Percentiles rank a stretch among this genome's conserved stretches.
Evolutionary conservation across 441 rosid species (phyloP).

Genomic region (Corymbia citriodora): DNA sequence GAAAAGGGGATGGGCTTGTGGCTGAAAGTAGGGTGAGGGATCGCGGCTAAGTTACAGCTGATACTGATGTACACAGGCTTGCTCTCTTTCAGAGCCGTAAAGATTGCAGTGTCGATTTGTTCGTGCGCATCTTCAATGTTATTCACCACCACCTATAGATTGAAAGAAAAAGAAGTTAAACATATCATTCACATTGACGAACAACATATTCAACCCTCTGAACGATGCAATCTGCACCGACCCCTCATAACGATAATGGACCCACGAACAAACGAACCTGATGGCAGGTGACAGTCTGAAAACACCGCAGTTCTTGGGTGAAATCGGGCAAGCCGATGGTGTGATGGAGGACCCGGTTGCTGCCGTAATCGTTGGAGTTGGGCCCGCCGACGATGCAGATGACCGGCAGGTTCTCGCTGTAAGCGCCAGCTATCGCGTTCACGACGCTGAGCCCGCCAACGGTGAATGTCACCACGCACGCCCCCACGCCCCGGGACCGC

Average conservation of each 20-base stretch:
- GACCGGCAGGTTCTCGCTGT: not conserved
- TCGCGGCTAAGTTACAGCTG: constrained; percentile 7
- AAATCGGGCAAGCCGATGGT: constrained; percentile 5
- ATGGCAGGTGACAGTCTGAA: constrained; percentile 6
- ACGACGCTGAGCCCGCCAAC: not conserved
- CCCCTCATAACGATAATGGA: not conserved
- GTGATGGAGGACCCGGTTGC: constrained; percentile 1
- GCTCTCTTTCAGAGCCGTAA: constrained; percentile 1
- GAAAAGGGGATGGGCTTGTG: not conserved
- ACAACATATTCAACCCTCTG: too few relatives aligned
- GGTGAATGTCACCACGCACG: not conserved
- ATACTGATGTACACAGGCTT: constrained; percentile 10
- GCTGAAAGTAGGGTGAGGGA: constrained; percentile 9
- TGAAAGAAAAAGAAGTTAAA: not conserved
- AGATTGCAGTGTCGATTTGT: constrained; percentile 1
- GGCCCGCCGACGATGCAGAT: not conserved
- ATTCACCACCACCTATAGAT: not conserved
- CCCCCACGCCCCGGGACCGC: not conserved
- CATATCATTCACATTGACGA: not conserved
- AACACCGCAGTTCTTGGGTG: constrained; percentile 8
- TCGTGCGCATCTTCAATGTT: constrained; percentile 6
- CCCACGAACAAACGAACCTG: not conserved
- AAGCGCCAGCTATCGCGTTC: not conserved
- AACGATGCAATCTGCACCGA: not conserved
- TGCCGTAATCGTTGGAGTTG: not conserved